Conservation (phyloP, 179 eudicot genomes). For the Drosera spatulata region DNA sequence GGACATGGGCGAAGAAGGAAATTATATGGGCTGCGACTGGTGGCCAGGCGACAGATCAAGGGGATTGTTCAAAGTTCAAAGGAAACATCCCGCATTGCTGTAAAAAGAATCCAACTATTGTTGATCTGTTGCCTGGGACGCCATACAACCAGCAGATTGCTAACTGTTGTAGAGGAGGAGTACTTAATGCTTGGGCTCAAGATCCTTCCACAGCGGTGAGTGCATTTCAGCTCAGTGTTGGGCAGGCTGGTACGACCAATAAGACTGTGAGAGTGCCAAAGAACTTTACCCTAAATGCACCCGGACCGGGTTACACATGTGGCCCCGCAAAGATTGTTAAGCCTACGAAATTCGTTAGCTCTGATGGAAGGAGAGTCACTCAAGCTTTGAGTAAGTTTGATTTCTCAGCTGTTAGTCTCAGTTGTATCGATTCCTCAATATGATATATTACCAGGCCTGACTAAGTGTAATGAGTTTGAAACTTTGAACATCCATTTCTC, state of each 20-base stretch:
- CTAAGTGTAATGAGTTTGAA: too few relatives aligned
- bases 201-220: constrained; percentile 24
- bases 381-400: constrained; percentile 40
- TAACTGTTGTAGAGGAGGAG: constrained; percentile 33
- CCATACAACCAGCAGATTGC: constrained; percentile 6
- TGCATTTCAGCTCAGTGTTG: constrained; percentile 32
- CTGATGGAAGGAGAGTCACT: constrained; percentile 34
- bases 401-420: neutral
- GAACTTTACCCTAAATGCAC: constrained; percentile 31
- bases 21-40: too few relatives aligned
- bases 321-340: constrained; percentile 18
- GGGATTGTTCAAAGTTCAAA: too few relatives aligned
- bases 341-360: constrained; percentile 3
- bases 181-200: constrained; percentile 31
- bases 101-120: too few relatives aligned
- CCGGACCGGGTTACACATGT: constrained; percentile 44
- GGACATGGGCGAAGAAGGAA: too few relatives aligned
- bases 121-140: too few relatives aligned
- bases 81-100: too few relatives aligned
- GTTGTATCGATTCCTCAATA: too few relatives aligned
- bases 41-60: too few relatives aligned
- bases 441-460: too few relatives aligned
- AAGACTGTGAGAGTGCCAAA: constrained; percentile 14
- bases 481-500: too few relatives aligned
- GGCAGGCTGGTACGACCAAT: constrained; percentile 18